Percentiles rank a stretch among this genome's conserved stretches.
These are phyloP conservation scores for Lentinula detonsa DNA, from an alignment of 768 basidiomycete species.

Conservation along the genomic window DNA sequence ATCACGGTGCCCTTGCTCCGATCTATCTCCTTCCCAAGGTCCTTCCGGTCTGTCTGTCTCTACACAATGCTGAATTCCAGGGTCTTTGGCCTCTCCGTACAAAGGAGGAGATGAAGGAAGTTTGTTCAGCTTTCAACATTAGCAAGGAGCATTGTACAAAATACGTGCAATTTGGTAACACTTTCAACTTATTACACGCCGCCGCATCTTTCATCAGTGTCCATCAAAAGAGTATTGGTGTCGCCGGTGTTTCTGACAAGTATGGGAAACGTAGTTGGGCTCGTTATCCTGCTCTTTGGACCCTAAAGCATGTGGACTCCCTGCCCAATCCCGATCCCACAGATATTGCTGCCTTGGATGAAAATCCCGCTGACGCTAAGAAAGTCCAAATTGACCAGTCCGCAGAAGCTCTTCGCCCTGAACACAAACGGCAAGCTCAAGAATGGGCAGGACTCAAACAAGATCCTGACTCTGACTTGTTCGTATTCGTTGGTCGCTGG, in stretches of 20 bases:
- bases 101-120: constrained; percentile 98
- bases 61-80: constrained; percentile 98
- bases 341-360: constrained; percentile 90
- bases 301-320: constrained; percentile 92
- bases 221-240: constrained; percentile 91
- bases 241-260: constrained; percentile 98
- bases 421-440: constrained; percentile 86
- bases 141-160: constrained; percentile 95
- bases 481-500: constrained; percentile 97
- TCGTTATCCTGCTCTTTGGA: constrained; percentile 94
- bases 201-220: constrained; percentile 89
- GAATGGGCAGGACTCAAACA: constrained; percentile 95
- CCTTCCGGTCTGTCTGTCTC: constrained; percentile 82
- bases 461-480: constrained; percentile 83
- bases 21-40: constrained; percentile 92
- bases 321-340: constrained; percentile 93
- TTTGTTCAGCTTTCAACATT: constrained; percentile 96
- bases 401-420: constrained; percentile 86
- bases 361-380: constrained; percentile 61
- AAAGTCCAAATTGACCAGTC: constrained; percentile 73
- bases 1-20: constrained; percentile 88
- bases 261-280: constrained; percentile 98
- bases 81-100: constrained; percentile 95
- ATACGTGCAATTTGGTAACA: constrained; percentile 98
- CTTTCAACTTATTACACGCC: constrained; percentile 92